Evolutionary conservation across 225 moss, liverwort and hornwort genomes (phyloP).

Genomic region (Climacium dendroides): DNA sequence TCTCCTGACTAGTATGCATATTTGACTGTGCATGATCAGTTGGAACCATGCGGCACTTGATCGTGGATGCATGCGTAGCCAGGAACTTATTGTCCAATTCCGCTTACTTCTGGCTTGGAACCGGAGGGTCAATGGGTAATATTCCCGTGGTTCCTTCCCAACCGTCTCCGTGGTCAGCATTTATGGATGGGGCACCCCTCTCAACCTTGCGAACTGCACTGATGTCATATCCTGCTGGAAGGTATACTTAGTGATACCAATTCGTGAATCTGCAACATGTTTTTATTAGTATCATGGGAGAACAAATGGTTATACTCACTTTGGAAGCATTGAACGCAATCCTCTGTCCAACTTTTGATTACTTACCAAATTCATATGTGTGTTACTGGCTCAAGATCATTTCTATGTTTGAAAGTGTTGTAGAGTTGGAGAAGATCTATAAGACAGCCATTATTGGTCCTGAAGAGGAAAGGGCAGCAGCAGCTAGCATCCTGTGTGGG

Average conservation of each 20-base stretch:
- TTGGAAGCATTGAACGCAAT: not conserved
- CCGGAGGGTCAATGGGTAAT: constrained; percentile 42
- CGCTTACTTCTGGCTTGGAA: constrained; percentile 82
- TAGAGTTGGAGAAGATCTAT: constrained; percentile 84
- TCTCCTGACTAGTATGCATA: not conserved
- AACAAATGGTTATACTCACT: not conserved
- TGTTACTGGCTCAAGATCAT: not conserved
- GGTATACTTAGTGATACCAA: constrained; percentile 27
- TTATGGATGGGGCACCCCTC: constrained; percentile 96
- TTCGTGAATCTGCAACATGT: not conserved
- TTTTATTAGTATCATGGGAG: not conserved
- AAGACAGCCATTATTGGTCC: constrained; percentile 72
- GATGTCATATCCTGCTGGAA: constrained; percentile 70
- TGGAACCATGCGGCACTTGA: constrained; percentile 89
- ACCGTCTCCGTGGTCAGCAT: constrained; percentile 81
- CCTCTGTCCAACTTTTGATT: not conserved
- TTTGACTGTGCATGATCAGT: constrained; percentile 26
- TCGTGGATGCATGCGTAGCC: constrained; percentile 80
- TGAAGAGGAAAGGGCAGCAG: constrained; percentile 82
- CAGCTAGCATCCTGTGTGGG: constrained; percentile 89
- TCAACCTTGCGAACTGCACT: constrained; percentile 55
- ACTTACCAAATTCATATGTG: not conserved
- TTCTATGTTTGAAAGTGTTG: constrained; percentile 43
- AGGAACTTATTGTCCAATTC: constrained; percentile 65
- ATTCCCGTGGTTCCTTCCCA: constrained; percentile 40